Conservation (phyloP, 2,329 filamentous ascomycete species). For the Aureobasidium leucospermi region DNA sequence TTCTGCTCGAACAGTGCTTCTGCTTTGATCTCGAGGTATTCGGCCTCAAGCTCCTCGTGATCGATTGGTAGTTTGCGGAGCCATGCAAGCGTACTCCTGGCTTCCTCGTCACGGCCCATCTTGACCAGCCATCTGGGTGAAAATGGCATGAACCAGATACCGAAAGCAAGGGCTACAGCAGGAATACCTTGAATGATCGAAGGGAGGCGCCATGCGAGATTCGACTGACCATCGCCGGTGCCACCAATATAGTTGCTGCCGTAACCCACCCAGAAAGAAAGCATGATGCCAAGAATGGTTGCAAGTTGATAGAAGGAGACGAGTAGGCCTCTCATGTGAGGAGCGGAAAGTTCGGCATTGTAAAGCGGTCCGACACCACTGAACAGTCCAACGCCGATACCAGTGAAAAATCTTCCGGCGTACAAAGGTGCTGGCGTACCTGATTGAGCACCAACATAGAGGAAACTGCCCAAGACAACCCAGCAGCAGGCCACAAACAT, state of each 20-base stretch:
- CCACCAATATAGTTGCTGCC: slow-evolving; percentile 43
- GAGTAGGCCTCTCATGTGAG: slow-evolving; percentile 59
- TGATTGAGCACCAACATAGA: slow-evolving; percentile 15
- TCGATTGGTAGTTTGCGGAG: slow-evolving; percentile 56
- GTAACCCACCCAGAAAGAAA: slow-evolving; percentile 40
- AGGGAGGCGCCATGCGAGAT: slow-evolving; percentile 61
- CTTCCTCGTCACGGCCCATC: slow-evolving; percentile 62
- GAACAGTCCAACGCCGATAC: slow-evolving; percentile 31
- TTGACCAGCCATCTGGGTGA: slow-evolving; percentile 69
- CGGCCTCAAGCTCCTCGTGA: slow-evolving; percentile 63
- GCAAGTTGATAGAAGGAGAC: slow-evolving; percentile 60
- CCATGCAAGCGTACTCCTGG: slow-evolving; percentile 52
- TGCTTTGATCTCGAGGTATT: slow-evolving; percentile 78
- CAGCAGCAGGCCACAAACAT: slow-evolving; percentile 45
- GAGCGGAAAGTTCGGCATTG: slow-evolving; percentile 44
- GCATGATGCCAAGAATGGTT: slow-evolving; percentile 49
- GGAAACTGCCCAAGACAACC: slow-evolving; percentile 24
- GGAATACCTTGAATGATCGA: slow-evolving; percentile 64
- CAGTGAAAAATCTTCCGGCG: slow-evolving; percentile 5
- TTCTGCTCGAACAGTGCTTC: slow-evolving; percentile 72
- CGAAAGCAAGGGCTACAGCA: slow-evolving; percentile 56
- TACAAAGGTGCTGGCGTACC: neutral
- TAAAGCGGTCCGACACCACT: slow-evolving; percentile 45
- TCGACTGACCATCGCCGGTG: slow-evolving; percentile 44
- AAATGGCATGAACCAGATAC: slow-evolving; percentile 76